Base-by-base conservation (phyloP, 805 yeast species). In the Saturnispora hagleri region DNA sequence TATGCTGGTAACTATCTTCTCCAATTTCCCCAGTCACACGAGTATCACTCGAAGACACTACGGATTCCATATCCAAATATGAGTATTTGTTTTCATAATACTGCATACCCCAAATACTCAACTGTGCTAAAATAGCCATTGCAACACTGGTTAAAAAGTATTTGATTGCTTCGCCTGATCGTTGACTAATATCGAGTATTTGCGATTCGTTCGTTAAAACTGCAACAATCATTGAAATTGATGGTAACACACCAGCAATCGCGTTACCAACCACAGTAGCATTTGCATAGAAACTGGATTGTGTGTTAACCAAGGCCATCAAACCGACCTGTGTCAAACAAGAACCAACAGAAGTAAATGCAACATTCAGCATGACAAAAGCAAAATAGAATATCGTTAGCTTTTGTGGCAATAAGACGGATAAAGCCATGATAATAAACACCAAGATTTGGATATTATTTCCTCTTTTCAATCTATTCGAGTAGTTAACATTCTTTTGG, bases 201-300 rank as follows among this genome's bases (percentile, higher is more conserved):
- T n/a, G 38, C 51, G 34, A 55, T 12, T 48, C 42, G 49, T 51
- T 63, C 9, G 56, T 55, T 28, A 64, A 60, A 26, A 79, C 80
- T 10, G 85, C 77, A 10, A 76, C 53, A 54, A 81, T 82, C 58
- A 80, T 76, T 13, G 85, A 82, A 18, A 86, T 63, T 0, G 96
- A 81, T 2, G 99, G 98, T 35, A 91, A 69, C 0, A 93, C 96
- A 2, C 99, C 99, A 0, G 97, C 89, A 17, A 91, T 71, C 0
- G 96, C 96, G 66, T 91, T 96, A 1, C 99, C 99, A 3, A 90
- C 90, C 85, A 93, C 87, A 2, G 85, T 85, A 0, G 86, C 95
- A 61, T 93, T 96, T 10, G 95, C 90, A 63, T 79, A 86, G 13
- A 81, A 75, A 1, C 88, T 75, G 4, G 93, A 90, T 62, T 81